Conservation (phyloP, 108 stramenopile genomes). For the Skeletonema tropicum region DNA sequence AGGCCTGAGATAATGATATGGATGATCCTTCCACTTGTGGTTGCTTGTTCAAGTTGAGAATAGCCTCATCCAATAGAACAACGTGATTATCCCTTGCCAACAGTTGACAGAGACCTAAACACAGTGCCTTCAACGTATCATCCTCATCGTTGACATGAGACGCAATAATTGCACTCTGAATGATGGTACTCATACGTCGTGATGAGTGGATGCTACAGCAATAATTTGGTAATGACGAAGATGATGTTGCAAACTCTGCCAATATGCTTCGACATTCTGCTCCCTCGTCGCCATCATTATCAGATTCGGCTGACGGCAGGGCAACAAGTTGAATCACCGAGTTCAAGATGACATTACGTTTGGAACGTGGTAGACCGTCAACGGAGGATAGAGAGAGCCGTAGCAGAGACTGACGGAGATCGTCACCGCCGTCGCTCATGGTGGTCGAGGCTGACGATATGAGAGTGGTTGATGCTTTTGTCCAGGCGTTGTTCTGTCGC, state of each 20-base stretch:
- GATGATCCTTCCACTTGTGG: slow-evolving; percentile 1
- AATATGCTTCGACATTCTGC: background rate
- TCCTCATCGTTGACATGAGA: background rate
- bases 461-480: too few relatives aligned
- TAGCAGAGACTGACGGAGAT: background rate
- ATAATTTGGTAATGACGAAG: background rate
- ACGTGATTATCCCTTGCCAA: slow-evolving; percentile 7
- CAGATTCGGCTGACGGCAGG: background rate
- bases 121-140: slow-evolving; percentile 17
- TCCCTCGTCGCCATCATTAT: background rate
- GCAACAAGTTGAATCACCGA: slow-evolving; percentile 1
- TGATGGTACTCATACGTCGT: slow-evolving; percentile 1
- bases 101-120: slow-evolving; percentile 21
- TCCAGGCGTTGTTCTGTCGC: too few relatives aligned
- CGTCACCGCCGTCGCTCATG: background rate
- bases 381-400: background rate
- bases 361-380: background rate
- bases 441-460: background rate
- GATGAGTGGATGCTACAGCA: slow-evolving; percentile 1
- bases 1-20: slow-evolving; percentile 3
- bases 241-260: background rate
- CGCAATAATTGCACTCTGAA: background rate
- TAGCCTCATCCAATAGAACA: background rate
- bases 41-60: background rate
- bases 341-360: background rate